Base-by-base conservation (phyloP, 768 basidiomycete genomes). In the Kwoniella sp. region DNA sequence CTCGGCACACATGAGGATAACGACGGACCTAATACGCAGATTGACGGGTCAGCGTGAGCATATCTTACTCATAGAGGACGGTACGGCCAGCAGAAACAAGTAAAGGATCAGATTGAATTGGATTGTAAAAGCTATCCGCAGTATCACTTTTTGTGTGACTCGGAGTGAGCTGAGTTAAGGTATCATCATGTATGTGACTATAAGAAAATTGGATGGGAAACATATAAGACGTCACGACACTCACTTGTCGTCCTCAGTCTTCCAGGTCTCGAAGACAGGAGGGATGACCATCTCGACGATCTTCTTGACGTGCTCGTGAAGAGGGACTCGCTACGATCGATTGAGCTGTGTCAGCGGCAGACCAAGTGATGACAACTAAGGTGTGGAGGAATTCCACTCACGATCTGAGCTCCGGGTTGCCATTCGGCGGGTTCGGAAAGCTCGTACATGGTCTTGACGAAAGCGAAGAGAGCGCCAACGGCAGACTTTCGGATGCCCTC, bases 401-500 rank as follows among this genome's bases (percentile, higher is more conserved):
- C 89, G 60, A 86, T 84, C 22, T 81, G 81, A 30, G 84, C 83
- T 58, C 93, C 93, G 61, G 93, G 84, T 63, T 85, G 82, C 94
- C 94, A 98, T 60, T 93, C 88, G 53, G 85, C 84, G 28, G 89
- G 88, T 58, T 90, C 87, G 60, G 89, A 89, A 61, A 98, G 84
- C 45, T 93, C 91, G 80, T 97, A 91, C 85, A 93, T 94, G 1
- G 90, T 92, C 78, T 90, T 86, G 69, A 96, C 86, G 76, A 93
- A 89, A 76, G 91, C 88, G 71, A 98, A 86, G 57, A 98, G 84
- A 11, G 92, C 91, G 55, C 92, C 89, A 4, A 90, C 88, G 25
- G 93, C 89, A 52, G 90, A 87, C 84, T 98, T 98, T 76, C 96
- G 85, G 82, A 99, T 96, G 30, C 95, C 96, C 80, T 98, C 95